phyloP scores from a whole-genome alignment of 2,329 filamentous ascomycete species.

The Botrytis fabae region DNA sequence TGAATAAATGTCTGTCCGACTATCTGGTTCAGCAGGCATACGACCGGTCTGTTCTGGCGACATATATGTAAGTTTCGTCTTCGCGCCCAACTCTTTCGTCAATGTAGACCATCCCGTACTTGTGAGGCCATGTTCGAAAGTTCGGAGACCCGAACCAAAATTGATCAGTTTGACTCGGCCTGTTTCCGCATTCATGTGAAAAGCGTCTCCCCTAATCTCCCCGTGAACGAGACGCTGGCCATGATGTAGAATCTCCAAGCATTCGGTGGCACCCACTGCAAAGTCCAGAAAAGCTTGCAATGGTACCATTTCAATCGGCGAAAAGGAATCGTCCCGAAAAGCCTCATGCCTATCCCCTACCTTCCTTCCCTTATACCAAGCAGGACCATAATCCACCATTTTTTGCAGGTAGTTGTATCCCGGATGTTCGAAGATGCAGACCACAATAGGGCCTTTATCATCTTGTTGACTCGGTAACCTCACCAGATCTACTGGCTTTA shows the following conservation, averaged over 20 bases:
- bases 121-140: conserved; percentile 85
- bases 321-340: conserved; percentile 39
- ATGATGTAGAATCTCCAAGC: conserved; percentile 88
- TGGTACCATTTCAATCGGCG: conserved; percentile 61
- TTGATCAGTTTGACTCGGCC: conserved; percentile 76
- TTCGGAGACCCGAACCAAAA: conserved; percentile 81
- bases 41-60: conserved; percentile 93
- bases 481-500: conserved; percentile 77
- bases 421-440: conserved; percentile 78
- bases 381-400: conserved; percentile 75
- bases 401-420: conserved; percentile 72
- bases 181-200: conserved; percentile 76
- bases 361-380: conserved; percentile 61
- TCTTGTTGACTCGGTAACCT: conserved; percentile 66
- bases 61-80: conserved; percentile 87
- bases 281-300: conserved; percentile 83
- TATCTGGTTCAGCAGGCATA: conserved; percentile 89
- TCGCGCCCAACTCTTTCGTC: conserved; percentile 80
- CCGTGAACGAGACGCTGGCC: conserved; percentile 78
- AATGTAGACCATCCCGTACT: conserved; percentile 84
- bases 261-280: conserved; percentile 83
- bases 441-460: conserved; percentile 70
- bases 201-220: conserved; percentile 86
- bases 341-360: conserved; percentile 49
- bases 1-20: conserved; percentile 89